phyloP scores from a whole-genome alignment of 345 rosid species.

The Balakata baccata region DNA sequence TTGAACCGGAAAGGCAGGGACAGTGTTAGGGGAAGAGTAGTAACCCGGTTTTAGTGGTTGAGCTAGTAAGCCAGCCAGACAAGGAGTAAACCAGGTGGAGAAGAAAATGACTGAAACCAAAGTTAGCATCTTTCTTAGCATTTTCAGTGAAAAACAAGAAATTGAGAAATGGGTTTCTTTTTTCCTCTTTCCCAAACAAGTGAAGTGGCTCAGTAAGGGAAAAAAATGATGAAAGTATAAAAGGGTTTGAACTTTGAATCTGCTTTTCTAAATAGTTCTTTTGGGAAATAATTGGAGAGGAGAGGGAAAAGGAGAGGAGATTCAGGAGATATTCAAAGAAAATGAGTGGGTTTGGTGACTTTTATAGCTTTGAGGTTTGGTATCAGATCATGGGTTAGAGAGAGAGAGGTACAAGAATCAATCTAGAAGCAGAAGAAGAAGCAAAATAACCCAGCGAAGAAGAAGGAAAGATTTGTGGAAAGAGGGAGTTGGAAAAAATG shows the following conservation, averaged over 20 bases:
- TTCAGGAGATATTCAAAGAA: constrained; percentile 35
- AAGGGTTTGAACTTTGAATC: too few relatives aligned
- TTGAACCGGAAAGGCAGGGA: constrained; percentile 80
- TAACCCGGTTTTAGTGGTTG: constrained; percentile 33
- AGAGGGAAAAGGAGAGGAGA: constrained; percentile 11
- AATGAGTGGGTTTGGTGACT: not conserved
- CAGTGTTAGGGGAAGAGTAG: constrained; percentile 45
- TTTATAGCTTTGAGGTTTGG: not conserved
- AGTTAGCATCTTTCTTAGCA: constrained; percentile 25
- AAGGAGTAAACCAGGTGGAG: constrained; percentile 16
- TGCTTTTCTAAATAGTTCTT: not conserved
- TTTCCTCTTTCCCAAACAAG: not conserved
- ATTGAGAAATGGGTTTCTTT: constrained; percentile 14
- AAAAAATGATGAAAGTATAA: not conserved
- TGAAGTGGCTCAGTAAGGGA: not conserved
- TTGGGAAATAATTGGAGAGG: not conserved
- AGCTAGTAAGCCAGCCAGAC: constrained; percentile 49
- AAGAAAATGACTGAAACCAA: constrained; percentile 20
- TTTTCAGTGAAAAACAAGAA: constrained; percentile 14
- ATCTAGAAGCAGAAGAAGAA: not conserved
- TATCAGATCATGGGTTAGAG: not conserved
- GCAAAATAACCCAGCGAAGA: not conserved
- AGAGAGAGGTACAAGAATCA: not conserved
- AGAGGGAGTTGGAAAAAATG: constrained; percentile 22
- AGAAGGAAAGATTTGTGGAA: constrained; percentile 10